These are phyloP conservation scores for Dysphania ambrosioides DNA, from an alignment of 148 eudicot species.

Conservation along the genomic window DNA sequence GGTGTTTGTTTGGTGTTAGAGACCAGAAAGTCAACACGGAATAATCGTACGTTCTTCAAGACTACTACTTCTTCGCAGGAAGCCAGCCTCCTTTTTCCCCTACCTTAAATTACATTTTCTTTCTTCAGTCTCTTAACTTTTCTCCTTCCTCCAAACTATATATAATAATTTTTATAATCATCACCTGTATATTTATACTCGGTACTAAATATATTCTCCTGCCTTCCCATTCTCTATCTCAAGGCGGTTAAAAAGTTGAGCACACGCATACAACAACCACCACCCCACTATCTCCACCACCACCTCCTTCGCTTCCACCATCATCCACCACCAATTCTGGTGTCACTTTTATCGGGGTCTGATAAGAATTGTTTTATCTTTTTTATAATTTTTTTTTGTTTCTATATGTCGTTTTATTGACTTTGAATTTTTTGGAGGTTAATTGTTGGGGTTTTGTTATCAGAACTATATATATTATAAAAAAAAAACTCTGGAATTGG, in stretches of 20 bases:
- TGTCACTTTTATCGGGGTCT: not conserved
- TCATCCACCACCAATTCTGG: no score
- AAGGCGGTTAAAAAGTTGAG: constrained; percentile 26
- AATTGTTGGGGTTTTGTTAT: not conserved
- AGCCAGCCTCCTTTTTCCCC: not conserved
- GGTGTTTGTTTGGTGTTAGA: not conserved
- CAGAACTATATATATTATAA: no score
- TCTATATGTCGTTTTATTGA: constrained; percentile 13
- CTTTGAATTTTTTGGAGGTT: constrained; percentile 10
- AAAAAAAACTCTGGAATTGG: not conserved
- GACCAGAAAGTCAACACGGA: constrained; percentile 31
- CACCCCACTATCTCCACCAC: not conserved
- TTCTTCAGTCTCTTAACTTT: not conserved
- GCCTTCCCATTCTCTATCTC: not conserved
- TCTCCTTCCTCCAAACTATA: not conserved
- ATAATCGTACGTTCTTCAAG: constrained; percentile 9
- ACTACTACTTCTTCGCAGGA: not conserved
- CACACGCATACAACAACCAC: constrained; percentile 14
- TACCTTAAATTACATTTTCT: not conserved
- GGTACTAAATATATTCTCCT: not conserved
- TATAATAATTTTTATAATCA: not conserved
- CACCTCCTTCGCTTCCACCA: not conserved
- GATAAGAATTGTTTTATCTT: constrained; percentile 18
- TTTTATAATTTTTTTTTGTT: not conserved
- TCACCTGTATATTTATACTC: not conserved